Evolutionary conservation across 2,329 filamentous ascomycete species (phyloP).

Genomic region (Stromatinia cepivora): DNA sequence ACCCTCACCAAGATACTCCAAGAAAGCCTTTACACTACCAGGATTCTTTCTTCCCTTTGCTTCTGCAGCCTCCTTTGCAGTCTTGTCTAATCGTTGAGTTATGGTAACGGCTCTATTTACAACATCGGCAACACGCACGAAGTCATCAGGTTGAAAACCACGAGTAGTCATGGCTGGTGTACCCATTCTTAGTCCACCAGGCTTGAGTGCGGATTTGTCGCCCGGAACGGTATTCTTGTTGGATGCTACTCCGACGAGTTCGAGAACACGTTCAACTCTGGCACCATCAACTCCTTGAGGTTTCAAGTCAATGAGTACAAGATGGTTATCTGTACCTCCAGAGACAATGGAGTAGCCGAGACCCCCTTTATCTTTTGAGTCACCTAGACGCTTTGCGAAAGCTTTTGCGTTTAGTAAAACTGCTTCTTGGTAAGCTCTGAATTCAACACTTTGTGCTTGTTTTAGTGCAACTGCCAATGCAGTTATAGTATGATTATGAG

Average conservation of each 20-base stretch:
- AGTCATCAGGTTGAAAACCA: conserved; percentile 88
- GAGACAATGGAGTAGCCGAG: conserved; percentile 87
- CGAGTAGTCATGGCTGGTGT: conserved; percentile 97
- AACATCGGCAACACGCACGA: conserved; percentile 80
- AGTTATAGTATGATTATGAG: conserved; percentile 98
- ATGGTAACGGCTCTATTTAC: conserved; percentile 82
- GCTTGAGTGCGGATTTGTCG: conserved; percentile 89
- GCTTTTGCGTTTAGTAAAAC: conserved; percentile 91
- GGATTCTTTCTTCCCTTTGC: conserved; percentile 66
- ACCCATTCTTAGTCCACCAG: conserved; percentile 89
- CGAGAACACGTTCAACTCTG: conserved; percentile 84
- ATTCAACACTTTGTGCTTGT: conserved; percentile 86
- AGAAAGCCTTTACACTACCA: conserved; percentile 65
- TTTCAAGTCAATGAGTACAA: conserved; percentile 90
- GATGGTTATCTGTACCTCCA: conserved; percentile 95
- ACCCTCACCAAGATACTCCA: conserved; percentile 67
- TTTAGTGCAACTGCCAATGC: conserved; percentile 92
- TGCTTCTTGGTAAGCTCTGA: conserved; percentile 87
- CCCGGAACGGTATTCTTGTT: conserved; percentile 99
- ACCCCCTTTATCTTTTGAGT: conserved; percentile 68
- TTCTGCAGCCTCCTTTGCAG: conserved; percentile 67
- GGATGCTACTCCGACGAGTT: conserved; percentile 91
- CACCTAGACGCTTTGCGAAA: conserved; percentile 67
- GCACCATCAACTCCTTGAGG: conserved; percentile 84
- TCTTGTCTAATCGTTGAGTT: conserved; percentile 72